A percentile compares a stretch with the other conserved stretches of the same genome.
phyloP scores from a whole-genome alignment of 441 rosid species.

The Melastoma candidum region DNA sequence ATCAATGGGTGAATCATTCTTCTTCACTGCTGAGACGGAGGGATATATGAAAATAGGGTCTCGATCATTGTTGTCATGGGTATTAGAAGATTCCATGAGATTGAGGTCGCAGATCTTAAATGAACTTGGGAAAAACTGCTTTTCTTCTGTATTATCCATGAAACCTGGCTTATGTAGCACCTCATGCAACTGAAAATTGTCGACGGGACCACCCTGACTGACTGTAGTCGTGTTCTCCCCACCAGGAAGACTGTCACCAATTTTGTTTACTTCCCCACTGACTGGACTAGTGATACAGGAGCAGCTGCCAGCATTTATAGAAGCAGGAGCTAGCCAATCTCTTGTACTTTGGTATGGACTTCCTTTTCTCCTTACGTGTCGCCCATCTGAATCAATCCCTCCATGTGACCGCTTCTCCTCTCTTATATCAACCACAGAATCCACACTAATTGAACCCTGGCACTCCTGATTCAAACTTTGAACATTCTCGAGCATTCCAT shows the following conservation, averaged over 20 bases:
- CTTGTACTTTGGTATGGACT: constrained; percentile 33
- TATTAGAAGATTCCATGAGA: constrained; percentile 63
- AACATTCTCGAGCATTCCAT: constrained; percentile 24
- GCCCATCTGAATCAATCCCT: constrained; percentile 34
- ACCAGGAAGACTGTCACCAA: constrained; percentile 23
- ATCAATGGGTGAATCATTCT: constrained; percentile 46
- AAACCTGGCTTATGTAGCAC: constrained; percentile 25
- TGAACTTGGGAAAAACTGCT: constrained; percentile 64
- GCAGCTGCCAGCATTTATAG: constrained; percentile 23
- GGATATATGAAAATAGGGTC: constrained; percentile 30
- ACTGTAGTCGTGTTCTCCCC: constrained; percentile 22
- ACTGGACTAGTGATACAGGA: constrained; percentile 23
- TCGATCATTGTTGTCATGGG: constrained; percentile 35
- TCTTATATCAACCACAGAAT: constrained; percentile 43
- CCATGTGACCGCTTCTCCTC: constrained; percentile 58
- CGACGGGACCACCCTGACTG: constrained; percentile 19
- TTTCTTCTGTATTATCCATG: constrained; percentile 47
- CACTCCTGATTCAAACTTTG: constrained; percentile 29
- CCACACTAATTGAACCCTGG: constrained; percentile 36
- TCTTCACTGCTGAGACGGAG: constrained; percentile 28
- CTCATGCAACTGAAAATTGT: constrained; percentile 23
- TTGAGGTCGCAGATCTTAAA: constrained; percentile 91
- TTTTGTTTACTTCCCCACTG: constrained; percentile 21
- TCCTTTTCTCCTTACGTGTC: constrained; percentile 14
- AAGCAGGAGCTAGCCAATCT: constrained; percentile 52